Conservation (phyloP, 1,139 yeast genomes). For the Pichia norvegensis region DNA sequence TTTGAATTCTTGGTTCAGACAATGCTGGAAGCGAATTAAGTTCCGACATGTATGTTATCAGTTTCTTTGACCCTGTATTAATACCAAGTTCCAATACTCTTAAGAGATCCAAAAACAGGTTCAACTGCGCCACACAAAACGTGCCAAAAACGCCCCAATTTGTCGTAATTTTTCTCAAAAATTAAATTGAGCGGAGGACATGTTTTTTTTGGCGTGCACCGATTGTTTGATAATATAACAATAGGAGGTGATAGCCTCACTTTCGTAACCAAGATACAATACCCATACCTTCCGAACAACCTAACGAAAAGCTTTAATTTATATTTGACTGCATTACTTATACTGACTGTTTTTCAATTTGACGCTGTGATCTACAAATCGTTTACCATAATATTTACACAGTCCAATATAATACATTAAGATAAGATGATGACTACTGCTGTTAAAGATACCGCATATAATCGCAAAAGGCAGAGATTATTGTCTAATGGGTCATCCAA, state of each 20-base stretch:
- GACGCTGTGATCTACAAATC: not conserved
- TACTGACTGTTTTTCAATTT: too few species aligned
- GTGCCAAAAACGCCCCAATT: not conserved
- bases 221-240: not conserved
- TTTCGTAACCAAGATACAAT: not conserved
- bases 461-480: slow-evolving; percentile 13
- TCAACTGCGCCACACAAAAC: not conserved
- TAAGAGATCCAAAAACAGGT: not conserved
- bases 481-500: slow-evolving; percentile 8
- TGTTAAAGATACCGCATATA: slow-evolving; percentile 3
- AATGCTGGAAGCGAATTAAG: not conserved
- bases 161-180: not conserved
- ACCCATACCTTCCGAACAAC: not conserved
- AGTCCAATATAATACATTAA: not conserved
- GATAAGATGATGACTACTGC: slow-evolving; percentile 9
- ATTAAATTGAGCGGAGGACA: not conserved
- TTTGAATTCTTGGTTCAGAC: not conserved
- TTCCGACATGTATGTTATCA: not conserved
- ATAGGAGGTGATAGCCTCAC: not conserved
- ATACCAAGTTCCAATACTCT: too few species aligned
- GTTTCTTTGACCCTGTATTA: too few species aligned
- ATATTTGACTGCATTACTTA: too few species aligned
- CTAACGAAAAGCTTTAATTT: too few species aligned
- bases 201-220: not conserved
- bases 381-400: not conserved